Base-by-base conservation (phyloP, 2,329 filamentous ascomycete species). In the Exserohilum rostratum region DNA sequence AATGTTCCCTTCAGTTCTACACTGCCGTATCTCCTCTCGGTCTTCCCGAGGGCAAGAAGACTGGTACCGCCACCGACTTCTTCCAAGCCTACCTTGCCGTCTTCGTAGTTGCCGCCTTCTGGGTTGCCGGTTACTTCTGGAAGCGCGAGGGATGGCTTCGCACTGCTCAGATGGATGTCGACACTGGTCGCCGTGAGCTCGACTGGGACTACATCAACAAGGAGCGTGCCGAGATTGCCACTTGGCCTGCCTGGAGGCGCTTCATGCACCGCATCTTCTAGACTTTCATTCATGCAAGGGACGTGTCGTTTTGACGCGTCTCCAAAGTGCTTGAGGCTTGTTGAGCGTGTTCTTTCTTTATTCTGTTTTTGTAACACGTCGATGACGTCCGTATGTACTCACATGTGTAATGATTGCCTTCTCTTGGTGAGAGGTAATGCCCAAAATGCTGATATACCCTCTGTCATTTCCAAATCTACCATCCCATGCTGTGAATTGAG, bases 181-280 rank as follows among this genome's bases (percentile, higher is more conserved):
- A 90, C 67, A 82, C 80, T 25, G 87, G 87, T 57, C 82, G 87
- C 34, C 81, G 87, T 54, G 82, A 85, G 72, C 80, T 88, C 46
- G 83, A 90, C 69, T 89, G 85, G 85, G 85, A 87, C 10, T 76
- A 77, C 35, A 86, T 88, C 74, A 82, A 87, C 69, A 80, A 76
- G 33, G 78, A 82, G 65, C 79, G 81, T 27, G 81, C 77, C 33
- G 70, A 78, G 71, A 70, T 84, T 17, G 82, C 81, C 13, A 65
- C 74, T 3, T 81, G 78, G 78, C 84, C 85, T 1, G 70, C 75
- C 11, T 87, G 83, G 83, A 74, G 70, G 53, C 70, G 70, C 35
- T 7, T 57, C 12, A 1, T 55, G 3, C 3, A 52, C 45, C 66
- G 63, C 50, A 61, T 73, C 42, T 73, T 73, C 55, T 74, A 72